Base-by-base conservation (phyloP, 495 filamentous ascomycete genomes). In the Daldinia loculata region DNA sequence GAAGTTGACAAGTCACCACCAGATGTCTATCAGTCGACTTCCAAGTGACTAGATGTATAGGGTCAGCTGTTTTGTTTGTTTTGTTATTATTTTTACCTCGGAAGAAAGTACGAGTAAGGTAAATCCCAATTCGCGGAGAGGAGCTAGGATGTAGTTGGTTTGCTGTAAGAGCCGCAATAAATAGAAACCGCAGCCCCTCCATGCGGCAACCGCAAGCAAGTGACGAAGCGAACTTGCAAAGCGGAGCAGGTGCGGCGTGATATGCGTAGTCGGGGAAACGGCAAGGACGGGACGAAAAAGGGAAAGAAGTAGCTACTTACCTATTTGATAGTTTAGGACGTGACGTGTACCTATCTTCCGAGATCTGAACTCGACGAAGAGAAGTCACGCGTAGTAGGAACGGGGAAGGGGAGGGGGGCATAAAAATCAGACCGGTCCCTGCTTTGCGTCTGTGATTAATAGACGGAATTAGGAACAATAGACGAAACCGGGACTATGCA, bases 401-500 rank as follows among this genome's bases (percentile, higher is more conserved):
- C 19, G 22, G 34, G 45, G 43, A 50, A 56, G 30, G n/a, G 27
- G 32, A 5, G 27, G 30, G 30, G 52, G 39, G 29, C 27, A 53
- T 60, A 36, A 53, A 66, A 53, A 66, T 63, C 65, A 56, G 56
- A 65, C 55, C n/a, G 26, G 19, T n/a, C 38, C 15, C 22, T 41
- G 9, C 11, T 27, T 26, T 45, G 41, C 56, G 55, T 51, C 36
- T 41, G 62, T 62, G 57, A 73, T 69, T 69, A 59, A 69, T 51
- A 62, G 51, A 52, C 57, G 41, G 41, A 60, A 69, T 69, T 73
- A 69, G 70, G 65, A 73, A 51, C 61, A 62, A 63, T 60, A 66
- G 70, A 73, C 61, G 61, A 55, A 68, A 73, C 57, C 70, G 66
- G 66, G 70, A 73, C 66, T 41, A 66, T 58, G 70, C 66, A 64